Base-by-base conservation (phyloP, 2,329 filamentous ascomycete species). In the Akanthomyces lecanii region DNA sequence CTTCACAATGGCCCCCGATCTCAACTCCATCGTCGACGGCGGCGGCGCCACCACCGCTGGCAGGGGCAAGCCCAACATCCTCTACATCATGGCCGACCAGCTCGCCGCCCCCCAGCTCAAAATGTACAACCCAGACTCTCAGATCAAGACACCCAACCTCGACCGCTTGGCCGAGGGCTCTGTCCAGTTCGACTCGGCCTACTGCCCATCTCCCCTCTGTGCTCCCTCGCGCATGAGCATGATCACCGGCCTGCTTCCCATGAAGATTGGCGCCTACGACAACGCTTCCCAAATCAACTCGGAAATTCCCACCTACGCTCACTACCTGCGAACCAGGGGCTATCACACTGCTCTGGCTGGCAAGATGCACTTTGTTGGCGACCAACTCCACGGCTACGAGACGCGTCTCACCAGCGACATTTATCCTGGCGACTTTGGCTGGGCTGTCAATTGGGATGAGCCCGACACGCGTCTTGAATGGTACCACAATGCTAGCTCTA, bases 291-390 rank as follows among this genome's bases (percentile, higher is more conserved):
- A 92, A 68, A 88, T 97, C 70, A 83, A 86, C 62, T 91, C 91
- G 62, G 92, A 96, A 69, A 85, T 91, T 36, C 93, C 92, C 16
- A 97, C 93, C 1, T 97, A 96, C 72, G 92, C 93, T 10, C 93
- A 97, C 76, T 97, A 97, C 76, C 81, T 97, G 61, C 89, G 93
- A 56, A 82, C 85, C 48, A 87, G 89, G 70, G 92, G 91, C 60
- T 97, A 97, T 72, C 91, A 97, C 77, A 97, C 93, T 14, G 90
- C 89, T 6, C 81, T 97, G 69, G 92, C 93, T 5, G 93, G 93
- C 66, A 97, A 97, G 83, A 97, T 97, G 93, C 93, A 97, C 77
- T 97, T 97, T 74, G 90, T 96, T 61, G 93, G 93, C 40, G 93
- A 97, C 73, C 93, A 97, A 78, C 82, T 97, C 64, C 93, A 97